These are phyloP conservation scores for Hirsutella rhossiliensis DNA, from an alignment of 2,329 filamentous ascomycete species.

Conservation along the genomic window DNA sequence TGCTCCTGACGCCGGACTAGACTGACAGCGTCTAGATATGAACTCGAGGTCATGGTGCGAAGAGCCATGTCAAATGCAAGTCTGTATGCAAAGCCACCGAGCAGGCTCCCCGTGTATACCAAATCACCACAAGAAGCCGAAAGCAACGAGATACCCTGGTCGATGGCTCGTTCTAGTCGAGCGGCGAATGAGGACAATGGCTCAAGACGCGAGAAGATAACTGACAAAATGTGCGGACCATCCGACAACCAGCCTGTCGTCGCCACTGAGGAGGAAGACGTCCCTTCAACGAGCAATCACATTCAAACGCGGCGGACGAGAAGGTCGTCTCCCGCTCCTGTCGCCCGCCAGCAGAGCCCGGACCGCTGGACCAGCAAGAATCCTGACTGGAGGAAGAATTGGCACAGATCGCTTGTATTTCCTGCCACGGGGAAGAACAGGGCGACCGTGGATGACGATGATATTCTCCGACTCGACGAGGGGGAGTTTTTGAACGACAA, in stretches of 20 bases:
- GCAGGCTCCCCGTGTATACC: neutral
- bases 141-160: neutral
- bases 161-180: neutral
- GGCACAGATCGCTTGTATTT: constrained; percentile 50
- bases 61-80: neutral
- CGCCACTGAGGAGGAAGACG: neutral
- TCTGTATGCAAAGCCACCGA: too few species aligned
- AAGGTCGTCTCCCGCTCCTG: constrained; percentile 7
- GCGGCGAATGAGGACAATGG: neutral
- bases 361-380: constrained; percentile 38
- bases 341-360: constrained; percentile 6
- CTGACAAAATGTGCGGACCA: constrained; percentile 1
- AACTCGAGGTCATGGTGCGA: neutral
- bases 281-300: neutral
- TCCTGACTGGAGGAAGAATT: constrained; percentile 36
- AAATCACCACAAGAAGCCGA: neutral
- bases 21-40: neutral
- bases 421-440: constrained; percentile 45
- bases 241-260: neutral
- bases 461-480: constrained; percentile 68
- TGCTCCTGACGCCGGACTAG: neutral
- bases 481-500: constrained; percentile 88
- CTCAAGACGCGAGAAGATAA: neutral
- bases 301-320: constrained; percentile 13
- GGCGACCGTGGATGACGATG: constrained; percentile 56